phyloP scores from a whole-genome alignment of 495 filamentous ascomycete species.

The Aspergillus hancockii region DNA sequence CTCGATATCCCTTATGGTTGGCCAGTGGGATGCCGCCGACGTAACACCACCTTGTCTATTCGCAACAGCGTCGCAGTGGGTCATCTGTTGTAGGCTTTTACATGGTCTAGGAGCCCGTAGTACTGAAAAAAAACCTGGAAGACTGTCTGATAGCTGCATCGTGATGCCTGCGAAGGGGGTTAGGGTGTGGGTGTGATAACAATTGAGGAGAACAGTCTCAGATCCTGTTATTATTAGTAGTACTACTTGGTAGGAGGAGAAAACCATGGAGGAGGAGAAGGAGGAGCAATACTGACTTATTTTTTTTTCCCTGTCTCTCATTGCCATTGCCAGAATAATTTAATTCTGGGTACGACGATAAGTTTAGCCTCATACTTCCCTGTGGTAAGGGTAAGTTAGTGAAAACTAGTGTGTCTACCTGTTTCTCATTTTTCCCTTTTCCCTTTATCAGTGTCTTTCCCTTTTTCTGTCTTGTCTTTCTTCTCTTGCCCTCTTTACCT shows the following conservation, averaged over 20 bases:
- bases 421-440: slow-evolving; percentile 8
- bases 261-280: background rate
- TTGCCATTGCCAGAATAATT: slow-evolving; percentile 1
- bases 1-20: slow-evolving; percentile 15
- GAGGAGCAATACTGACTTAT: background rate
- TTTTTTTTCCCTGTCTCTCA: background rate
- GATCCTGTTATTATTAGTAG: background rate
- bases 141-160: background rate
- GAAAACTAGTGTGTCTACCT: background rate
- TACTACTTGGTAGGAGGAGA: background rate
- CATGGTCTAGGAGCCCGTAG: background rate
- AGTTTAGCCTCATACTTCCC: slow-evolving; percentile 1
- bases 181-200: background rate
- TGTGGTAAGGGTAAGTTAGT: background rate
- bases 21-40: slow-evolving; percentile 18
- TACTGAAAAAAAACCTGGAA: slow-evolving; percentile 1
- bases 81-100: background rate
- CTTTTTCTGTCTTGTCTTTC: slow-evolving; percentile 9
- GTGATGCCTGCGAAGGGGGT: background rate
- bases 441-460: slow-evolving; percentile 1
- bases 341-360: background rate
- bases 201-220: background rate
- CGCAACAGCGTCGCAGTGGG: slow-evolving; percentile 17
- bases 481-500: slow-evolving; percentile 7
- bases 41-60: slow-evolving; percentile 26